phyloP scores from a whole-genome alignment of 169 alveolate species.

The Neospora caninum region DNA sequence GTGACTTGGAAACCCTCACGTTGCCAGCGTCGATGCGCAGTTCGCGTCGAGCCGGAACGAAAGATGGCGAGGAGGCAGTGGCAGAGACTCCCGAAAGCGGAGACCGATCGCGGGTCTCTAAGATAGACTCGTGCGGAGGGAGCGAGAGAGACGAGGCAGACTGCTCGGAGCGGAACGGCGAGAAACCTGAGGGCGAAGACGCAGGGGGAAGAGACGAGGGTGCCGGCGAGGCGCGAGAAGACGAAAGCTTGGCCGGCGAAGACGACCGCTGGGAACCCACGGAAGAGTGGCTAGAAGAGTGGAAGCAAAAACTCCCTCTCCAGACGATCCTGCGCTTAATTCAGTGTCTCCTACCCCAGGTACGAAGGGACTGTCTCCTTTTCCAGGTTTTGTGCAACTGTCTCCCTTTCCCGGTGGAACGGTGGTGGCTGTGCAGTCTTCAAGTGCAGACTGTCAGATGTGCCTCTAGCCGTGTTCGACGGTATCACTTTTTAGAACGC shows the following conservation, averaged over 20 bases:
- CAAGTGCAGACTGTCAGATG: no score
- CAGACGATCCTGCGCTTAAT: constrained; percentile 35
- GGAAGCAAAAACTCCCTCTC: constrained; percentile 45
- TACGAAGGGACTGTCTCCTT: not conserved
- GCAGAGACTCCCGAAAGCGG: no score
- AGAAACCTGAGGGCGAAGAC: not conserved
- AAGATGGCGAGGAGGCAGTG: not conserved
- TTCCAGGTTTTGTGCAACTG: not conserved
- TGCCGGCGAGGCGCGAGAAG: not conserved
- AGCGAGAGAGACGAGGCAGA: not conserved
- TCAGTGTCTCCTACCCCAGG: constrained; percentile 51
- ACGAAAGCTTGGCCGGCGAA: not conserved
- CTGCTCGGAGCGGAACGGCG: not conserved
- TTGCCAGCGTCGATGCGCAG: not conserved
- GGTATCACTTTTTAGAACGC: no score
- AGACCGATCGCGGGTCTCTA: not conserved
- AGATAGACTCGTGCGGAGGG: no score
- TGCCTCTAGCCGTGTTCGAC: no score
- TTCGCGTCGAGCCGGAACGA: not conserved
- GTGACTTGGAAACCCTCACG: not conserved
- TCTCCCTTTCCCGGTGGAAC: not conserved
- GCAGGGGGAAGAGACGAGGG: not conserved
- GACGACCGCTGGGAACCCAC: constrained; percentile 46
- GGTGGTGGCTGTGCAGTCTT: no score
- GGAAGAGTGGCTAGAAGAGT: constrained; percentile 49